Evolutionary conservation across 768 basidiomycete genomes (phyloP).

Genomic region (Exsudoporus frostii): DNA sequence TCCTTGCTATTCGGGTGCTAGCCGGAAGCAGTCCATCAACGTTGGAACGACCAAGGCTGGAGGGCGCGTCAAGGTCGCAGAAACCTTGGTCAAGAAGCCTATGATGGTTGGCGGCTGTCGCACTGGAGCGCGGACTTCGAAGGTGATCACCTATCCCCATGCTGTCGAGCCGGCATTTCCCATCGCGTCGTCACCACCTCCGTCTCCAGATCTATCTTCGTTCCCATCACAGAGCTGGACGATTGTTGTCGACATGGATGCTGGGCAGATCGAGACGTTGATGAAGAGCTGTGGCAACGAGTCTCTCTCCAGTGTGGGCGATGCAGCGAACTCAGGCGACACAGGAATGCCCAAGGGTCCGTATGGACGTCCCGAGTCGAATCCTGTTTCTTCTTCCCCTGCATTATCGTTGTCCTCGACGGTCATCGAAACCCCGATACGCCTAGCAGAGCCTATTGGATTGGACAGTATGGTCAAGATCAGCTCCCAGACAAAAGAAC

Average conservation of each 20-base stretch:
- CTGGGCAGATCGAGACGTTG: background rate
- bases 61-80: background rate
- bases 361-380: background rate
- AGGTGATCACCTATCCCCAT: background rate
- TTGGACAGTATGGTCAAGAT: background rate
- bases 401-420: background rate
- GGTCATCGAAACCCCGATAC: background rate
- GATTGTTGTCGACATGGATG: background rate
- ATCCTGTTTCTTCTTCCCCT: background rate
- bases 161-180: too few species aligned
- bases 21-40: background rate
- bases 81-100: background rate
- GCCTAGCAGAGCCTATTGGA: background rate
- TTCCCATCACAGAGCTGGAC: conserved; percentile 9
- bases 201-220: background rate
- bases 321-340: too few species aligned
- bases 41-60: background rate
- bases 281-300: background rate
- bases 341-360: background rate
- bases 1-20: background rate
- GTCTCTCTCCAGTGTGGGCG: too few species aligned
- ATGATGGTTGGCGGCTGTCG: background rate
- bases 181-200: background rate
- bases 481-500: too few species aligned
- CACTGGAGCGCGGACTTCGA: background rate